Evolutionary conservation across 768 basidiomycete species (phyloP).

Genomic region (Termitomyces sp.): DNA sequence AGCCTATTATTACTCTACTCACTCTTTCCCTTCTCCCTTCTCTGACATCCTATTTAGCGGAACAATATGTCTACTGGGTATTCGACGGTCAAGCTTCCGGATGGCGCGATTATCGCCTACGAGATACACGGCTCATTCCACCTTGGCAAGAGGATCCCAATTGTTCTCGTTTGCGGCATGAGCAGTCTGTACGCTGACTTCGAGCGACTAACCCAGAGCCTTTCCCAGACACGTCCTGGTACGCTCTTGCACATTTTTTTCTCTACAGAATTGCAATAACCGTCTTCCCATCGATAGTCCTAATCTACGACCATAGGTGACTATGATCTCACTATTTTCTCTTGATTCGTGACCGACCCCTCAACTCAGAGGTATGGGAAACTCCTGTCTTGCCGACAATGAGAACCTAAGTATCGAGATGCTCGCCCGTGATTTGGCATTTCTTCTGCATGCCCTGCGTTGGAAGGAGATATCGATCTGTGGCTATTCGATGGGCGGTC

Average conservation of each 20-base stretch:
- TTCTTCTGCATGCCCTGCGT: constrained; percentile 31
- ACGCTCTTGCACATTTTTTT: background rate
- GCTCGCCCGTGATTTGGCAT: constrained; percentile 41
- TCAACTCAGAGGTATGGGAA: constrained; percentile 38
- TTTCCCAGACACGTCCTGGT: constrained; percentile 39
- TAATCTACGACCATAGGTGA: constrained; percentile 41
- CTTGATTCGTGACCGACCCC: background rate
- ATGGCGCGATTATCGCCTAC: constrained; percentile 41
- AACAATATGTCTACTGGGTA: constrained; percentile 19
- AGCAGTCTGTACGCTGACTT: constrained; percentile 36
- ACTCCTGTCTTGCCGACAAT: constrained; percentile 32
- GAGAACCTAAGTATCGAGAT: constrained; percentile 40
- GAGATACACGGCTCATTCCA: constrained; percentile 38
- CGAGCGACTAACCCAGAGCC: constrained; percentile 28
- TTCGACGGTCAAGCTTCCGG: constrained; percentile 27
- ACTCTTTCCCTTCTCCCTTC: background rate
- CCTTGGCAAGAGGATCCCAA: constrained; percentile 25
- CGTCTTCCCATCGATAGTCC: constrained; percentile 23
- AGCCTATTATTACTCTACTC: background rate
- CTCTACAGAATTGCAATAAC: background rate
- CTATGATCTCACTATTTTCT: background rate
- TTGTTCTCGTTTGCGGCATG: constrained; percentile 41
- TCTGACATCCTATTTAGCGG: background rate
- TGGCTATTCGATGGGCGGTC: constrained; percentile 53
- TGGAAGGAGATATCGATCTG: constrained; percentile 42